Base-by-base conservation (phyloP, 768 basidiomycete species). In the Pleurotus sapidus region DNA sequence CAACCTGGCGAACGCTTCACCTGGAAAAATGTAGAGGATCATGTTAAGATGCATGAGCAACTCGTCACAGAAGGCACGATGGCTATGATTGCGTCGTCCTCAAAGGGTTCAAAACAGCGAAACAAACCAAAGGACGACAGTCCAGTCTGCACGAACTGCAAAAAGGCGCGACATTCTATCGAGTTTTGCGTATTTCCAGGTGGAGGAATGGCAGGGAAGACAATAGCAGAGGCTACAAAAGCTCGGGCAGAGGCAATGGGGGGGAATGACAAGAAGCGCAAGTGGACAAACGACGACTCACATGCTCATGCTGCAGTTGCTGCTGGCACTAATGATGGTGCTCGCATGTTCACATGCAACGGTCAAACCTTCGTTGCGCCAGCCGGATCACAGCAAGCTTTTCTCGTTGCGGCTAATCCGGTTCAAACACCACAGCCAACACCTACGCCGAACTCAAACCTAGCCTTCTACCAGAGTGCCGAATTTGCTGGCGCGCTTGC, bases 131-230 rank as follows among this genome's bases (percentile, higher is more conserved):
- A 24, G 23, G 14, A n/a, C 12, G 39, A 38, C 7, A 7, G 14
- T 5, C 5, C 17, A 2, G 15, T 24, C 0, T 57, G 61, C 49
- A 46, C 27, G n/a, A 62, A 60, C 39, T 57, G 56, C 54, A 56
- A 54, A 15, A 49, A 51, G 37, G 23, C 14, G 20, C n/a, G 18
- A 15, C 59, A 57, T 27, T 20, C 49, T 7, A 47, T 49, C 14
- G 50, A 60, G 15, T 57, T 38, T 18, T 60, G 59, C 38, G 40
- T 57, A 48, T 39, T 43, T 5, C 48, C 59, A 18, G 57, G 56
- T 20, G 56, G 59, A 17, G 60, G 62, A 20, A 46, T 57, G 59
- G 48, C 47, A 38, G 30, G 62, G 15, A 45, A 57, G 53, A 51
- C 48, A 15, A 43, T 60, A 8, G 49, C 40, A 7, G 60, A 48